Base-by-base conservation (phyloP, 2,329 filamentous ascomycete species). In the Colletotrichum somersetense region DNA sequence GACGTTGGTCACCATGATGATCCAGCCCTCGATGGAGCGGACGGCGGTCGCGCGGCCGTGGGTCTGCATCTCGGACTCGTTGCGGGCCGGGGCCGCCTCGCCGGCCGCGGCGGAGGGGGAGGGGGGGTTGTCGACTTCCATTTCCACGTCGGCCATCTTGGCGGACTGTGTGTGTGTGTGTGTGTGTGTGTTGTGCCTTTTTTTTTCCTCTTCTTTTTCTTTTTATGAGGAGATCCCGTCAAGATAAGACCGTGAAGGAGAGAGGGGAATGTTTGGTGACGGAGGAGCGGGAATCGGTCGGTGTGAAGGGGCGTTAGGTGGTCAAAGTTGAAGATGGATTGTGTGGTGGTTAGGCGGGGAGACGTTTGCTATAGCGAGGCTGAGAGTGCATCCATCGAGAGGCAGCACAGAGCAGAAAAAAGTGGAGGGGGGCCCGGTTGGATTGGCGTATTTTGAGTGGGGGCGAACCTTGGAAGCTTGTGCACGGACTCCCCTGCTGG, bases 21-120 rank as follows among this genome's bases (percentile, higher is more conserved):
- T 96, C 94, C 94, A 96, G 76, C 94, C 93, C 83, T 96, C 93
- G 79, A 96, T 95, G 67, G 92, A 95, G 77, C 93, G 93, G 72
- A 96, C 93, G 33, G 93, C 93, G 1, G 91, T 94, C 67, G 93
- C 93, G 79, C 92, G 92, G 48, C 88, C 86, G 77, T 89, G 88
- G 8, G 93, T 95, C 78, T 90, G 90, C 87, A 94, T 92, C 78
- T 92, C 90, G 77, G 85, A 84, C 74, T 89, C 85, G 77, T 89
- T 88, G 76, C 81, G 82, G 69, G 83, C 80, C 72, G 85, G 83
- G 66, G 82, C 78, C 66, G 79, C 78, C 66, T 80, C 77, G 14
- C 78, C 79, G 68, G 76, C 77, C 70, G 72, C 74, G 75, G 74
- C 73, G 46, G 64, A 62, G 30, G 66, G 58, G 65, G 69, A 63